Evolutionary conservation across 2,329 filamentous ascomycete genomes (phyloP), one percentile per base, ranked within the genome.

Genomic region (Plenodomus lindquistii): DNA sequence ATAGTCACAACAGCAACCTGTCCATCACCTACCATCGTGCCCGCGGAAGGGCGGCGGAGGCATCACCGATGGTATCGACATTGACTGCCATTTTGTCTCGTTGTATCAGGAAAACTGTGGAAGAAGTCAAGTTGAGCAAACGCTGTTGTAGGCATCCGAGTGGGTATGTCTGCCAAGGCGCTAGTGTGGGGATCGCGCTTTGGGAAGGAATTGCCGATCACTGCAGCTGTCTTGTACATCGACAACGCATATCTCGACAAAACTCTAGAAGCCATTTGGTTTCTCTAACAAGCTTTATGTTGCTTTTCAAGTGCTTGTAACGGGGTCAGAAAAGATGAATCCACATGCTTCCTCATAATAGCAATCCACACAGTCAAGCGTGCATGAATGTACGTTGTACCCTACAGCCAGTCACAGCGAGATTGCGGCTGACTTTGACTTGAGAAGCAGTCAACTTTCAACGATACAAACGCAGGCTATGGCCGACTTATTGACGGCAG

Each of bases 1-100:
- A 40, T 40, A 17, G 17, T 42, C n/a, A n/a, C 16, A 7, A 20
- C 17, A 24, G 17, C 16, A 24, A 21, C 37, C 42, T 29, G 22
- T n/a, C n/a, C n/a, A n/a, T n/a, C n/a, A 43, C 54, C 19, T 60
- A 71, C 77, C 77, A 55, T 83, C 80, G 42, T 81, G 79, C 57
- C 47, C 71, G 66, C 48, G 69, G 50, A 34, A 40, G 46, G 2
- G 52, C 54, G 31, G 52, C 22, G 18, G 54, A 53, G 11, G 54
- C 55, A 13, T 49, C 57, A 17, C 50, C 45, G 29, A 57, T 39
- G 19, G 37, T 40, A 29, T 46, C 24, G 16, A 57, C 21, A 21
- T 40, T 54, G 35, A 62, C 59, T 24, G 67, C 59, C 66, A 71
- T 72, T 4, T 50, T 55, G 49, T 40, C 45, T 38, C 47, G 37